Evolutionary conservation across 106 monocot species (phyloP).

Genomic region (Phalaenopsis equestris): DNA sequence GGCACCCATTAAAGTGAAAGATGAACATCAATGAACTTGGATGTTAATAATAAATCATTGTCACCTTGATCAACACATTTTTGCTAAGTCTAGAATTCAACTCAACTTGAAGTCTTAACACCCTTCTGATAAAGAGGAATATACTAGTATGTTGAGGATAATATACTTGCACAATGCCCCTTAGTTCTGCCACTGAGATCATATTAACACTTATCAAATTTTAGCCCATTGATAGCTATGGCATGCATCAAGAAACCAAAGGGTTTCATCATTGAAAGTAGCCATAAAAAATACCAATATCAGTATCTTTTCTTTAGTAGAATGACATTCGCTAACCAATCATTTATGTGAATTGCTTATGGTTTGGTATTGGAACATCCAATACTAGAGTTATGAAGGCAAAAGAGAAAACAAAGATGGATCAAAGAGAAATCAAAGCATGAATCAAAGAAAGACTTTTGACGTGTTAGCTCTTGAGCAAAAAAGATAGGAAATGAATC

Average conservation of each 20-base stretch:
- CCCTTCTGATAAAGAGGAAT: background rate
- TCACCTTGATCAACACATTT: constrained; percentile 66
- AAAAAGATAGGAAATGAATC: no score
- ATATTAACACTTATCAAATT: constrained; percentile 87
- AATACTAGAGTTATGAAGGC: no score
- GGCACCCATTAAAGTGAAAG: background rate
- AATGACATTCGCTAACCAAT: background rate
- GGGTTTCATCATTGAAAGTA: constrained; percentile 47
- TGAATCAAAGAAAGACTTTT: no score
- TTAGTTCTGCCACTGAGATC: constrained; percentile 67
- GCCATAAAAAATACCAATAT: background rate
- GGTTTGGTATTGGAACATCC: no score
- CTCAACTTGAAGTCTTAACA: background rate
- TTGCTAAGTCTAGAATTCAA: constrained; percentile 34
- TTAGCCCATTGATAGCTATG: constrained; percentile 83
- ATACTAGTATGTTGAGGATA: background rate
- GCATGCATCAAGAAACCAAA: constrained; percentile 75
- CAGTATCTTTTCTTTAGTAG: background rate
- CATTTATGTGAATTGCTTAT: no score
- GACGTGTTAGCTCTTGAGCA: no score
- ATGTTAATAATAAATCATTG: constrained; percentile 84
- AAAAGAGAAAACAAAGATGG: no score
- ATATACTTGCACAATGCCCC: constrained; percentile 78
- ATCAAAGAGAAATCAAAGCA: no score
- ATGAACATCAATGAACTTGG: constrained; percentile 39